Percentiles rank a stretch among this genome's conserved stretches.
phyloP scores from a whole-genome alignment of 495 filamentous ascomycete genomes.

The Tuber aestivum region DNA sequence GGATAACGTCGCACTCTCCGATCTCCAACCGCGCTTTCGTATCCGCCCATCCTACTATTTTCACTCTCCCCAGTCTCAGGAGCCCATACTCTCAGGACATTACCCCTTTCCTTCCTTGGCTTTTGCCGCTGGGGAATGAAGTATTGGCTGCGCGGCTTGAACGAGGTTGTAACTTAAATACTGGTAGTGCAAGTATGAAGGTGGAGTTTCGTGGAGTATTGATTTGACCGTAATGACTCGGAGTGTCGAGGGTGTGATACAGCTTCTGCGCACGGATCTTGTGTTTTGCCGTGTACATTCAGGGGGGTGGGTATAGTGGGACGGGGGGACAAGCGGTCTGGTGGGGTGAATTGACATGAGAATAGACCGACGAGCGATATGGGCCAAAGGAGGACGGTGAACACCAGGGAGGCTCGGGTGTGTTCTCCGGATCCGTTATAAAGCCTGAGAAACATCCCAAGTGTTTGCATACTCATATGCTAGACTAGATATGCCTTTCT shows the following conservation, averaged over 20 bases:
- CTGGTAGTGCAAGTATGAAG: neutral
- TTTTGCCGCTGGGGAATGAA: neutral
- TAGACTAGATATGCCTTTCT: neutral
- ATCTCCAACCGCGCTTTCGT: neutral
- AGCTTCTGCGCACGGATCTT: neutral
- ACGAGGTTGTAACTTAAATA: no score
- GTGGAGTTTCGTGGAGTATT: neutral
- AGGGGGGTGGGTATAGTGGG: neutral
- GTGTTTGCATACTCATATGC: neutral
- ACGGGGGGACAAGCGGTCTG: neutral
- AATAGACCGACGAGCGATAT: neutral
- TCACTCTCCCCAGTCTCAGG: no score
- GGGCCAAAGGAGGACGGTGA: neutral
- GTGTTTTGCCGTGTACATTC: neutral
- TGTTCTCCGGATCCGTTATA: neutral
- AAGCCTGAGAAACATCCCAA: neutral
- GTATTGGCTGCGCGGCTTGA: neutral
- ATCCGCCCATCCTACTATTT: neutral
- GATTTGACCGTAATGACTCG: neutral
- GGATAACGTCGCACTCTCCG: neutral
- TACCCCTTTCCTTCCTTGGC: neutral
- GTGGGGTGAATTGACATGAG: neutral
- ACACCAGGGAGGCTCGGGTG: neutral
- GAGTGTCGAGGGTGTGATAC: neutral
- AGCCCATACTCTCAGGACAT: neutral